A percentile compares a stretch with the other conserved stretches of the same genome.
Conservation (phyloP, 495 filamentous ascomycete genomes). For the Aspergillus nanangensis region DNA sequence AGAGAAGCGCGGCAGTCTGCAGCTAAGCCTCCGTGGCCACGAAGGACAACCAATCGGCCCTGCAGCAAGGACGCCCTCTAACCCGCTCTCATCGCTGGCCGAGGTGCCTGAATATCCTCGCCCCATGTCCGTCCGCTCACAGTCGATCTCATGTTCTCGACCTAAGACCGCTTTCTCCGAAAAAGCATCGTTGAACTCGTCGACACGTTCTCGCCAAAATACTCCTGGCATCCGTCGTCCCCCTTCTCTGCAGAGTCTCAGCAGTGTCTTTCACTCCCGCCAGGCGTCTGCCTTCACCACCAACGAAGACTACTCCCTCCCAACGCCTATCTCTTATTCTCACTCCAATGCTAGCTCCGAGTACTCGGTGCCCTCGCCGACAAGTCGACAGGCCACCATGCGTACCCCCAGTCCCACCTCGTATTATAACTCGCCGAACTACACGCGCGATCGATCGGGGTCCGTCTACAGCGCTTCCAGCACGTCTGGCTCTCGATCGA, state of each 20-base stretch:
- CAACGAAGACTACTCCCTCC: conserved; percentile 12
- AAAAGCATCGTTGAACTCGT: conserved; percentile 2
- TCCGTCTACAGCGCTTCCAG: conserved; percentile 26
- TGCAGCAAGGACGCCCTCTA: background rate
- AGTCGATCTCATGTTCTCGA: conserved; percentile 20
- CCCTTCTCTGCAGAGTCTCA: conserved; percentile 25
- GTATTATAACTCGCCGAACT: conserved; percentile 10
- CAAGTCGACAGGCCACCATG: conserved; percentile 22
- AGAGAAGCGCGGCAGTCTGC: conserved; percentile 7
- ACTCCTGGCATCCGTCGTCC: conserved; percentile 20
- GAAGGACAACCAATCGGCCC: conserved; percentile 1
- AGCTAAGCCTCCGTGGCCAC: conserved; percentile 3
- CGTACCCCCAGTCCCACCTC: conserved; percentile 15
- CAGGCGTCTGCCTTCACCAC: conserved; percentile 13
- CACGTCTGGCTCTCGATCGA: conserved; percentile 2
- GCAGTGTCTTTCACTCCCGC: conserved; percentile 21
- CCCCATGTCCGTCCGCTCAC: conserved; percentile 9
- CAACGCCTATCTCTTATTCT: conserved; percentile 15
- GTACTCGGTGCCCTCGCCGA: conserved; percentile 11
- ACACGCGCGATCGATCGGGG: conserved; percentile 19
- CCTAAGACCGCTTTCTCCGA: conserved; percentile 26
- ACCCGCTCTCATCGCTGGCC: conserved; percentile 10
- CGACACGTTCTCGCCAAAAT: conserved; percentile 9
- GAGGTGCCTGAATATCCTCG: conserved; percentile 24
- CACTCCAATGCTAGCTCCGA: conserved; percentile 16